Conservation (phyloP, 179 eudicot genomes). For the Beta lomatogona region DNA sequence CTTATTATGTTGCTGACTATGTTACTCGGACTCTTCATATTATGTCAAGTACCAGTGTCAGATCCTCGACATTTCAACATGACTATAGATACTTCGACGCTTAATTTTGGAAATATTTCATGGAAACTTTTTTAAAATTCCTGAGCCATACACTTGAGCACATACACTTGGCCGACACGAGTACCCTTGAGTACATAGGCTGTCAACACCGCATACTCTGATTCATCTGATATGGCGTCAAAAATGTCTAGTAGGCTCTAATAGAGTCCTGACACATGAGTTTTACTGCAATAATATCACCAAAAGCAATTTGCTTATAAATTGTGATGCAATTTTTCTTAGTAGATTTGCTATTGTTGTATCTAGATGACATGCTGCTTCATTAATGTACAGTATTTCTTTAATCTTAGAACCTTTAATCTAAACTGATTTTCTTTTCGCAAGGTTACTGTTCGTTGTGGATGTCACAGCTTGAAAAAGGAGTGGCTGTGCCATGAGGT, state of each 20-base stretch:
- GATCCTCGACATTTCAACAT: too few species aligned
- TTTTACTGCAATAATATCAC: too few species aligned
- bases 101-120: too few species aligned
- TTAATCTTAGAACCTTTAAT: background rate
- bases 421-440: slow-evolving; percentile 5
- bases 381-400: background rate
- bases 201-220: background rate
- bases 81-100: too few species aligned
- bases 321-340: background rate
- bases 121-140: too few species aligned
- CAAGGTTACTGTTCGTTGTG: slow-evolving; percentile 82
- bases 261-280: too few species aligned
- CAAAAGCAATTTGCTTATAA: background rate
- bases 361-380: background rate
- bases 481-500: slow-evolving; percentile 89
- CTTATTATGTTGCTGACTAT: too few species aligned
- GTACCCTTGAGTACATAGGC: too few species aligned
- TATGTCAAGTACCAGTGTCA: too few species aligned
- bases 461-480: slow-evolving; percentile 85
- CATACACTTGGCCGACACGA: too few species aligned
- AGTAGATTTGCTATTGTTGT: background rate
- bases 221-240: background rate
- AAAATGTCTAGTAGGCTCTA: background rate
- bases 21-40: too few species aligned
- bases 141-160: too few species aligned